phyloP scores from a whole-genome alignment of 495 filamentous ascomycete species.

The Penicillium mononematosum region DNA sequence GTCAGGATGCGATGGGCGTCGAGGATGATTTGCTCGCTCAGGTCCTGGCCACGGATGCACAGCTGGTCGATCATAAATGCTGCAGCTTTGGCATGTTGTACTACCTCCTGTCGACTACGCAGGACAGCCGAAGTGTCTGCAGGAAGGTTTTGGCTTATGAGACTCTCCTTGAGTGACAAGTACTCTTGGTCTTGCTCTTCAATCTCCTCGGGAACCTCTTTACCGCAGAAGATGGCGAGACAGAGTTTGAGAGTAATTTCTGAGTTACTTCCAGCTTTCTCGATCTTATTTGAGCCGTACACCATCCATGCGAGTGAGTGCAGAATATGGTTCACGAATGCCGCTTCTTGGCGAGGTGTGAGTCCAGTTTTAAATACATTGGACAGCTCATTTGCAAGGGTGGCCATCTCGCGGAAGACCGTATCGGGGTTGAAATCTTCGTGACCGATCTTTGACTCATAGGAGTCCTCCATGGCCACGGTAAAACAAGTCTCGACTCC shows the following conservation, averaged over 20 bases:
- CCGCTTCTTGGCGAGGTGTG: neutral
- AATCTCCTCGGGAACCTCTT: slow-evolving; percentile 2
- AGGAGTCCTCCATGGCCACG: neutral
- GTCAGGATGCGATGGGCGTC: slow-evolving; percentile 35
- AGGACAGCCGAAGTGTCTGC: slow-evolving; percentile 11
- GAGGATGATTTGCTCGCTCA: slow-evolving; percentile 32
- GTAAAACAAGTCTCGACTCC: neutral
- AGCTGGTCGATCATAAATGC: slow-evolving; percentile 24
- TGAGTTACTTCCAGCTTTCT: neutral
- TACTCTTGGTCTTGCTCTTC: neutral
- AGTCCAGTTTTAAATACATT: neutral
- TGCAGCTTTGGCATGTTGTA: slow-evolving; percentile 37
- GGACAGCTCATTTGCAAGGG: slow-evolving; percentile 3
- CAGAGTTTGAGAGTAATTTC: slow-evolving; percentile 6
- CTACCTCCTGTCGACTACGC: slow-evolving; percentile 27
- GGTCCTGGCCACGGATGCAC: slow-evolving; percentile 15
- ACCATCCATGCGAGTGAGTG: slow-evolving; percentile 9
- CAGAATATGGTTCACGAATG: slow-evolving; percentile 1
- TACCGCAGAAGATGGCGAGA: neutral
- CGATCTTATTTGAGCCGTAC: slow-evolving; percentile 18
- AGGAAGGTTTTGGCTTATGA: neutral
- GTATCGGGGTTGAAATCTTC: slow-evolving; percentile 2
- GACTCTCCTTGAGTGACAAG: neutral
- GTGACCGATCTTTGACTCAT: neutral
- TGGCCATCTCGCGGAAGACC: slow-evolving; percentile 5